phyloP scores from a whole-genome alignment of 2,329 filamentous ascomycete genomes.

The Colletotrichum nymphaeae region DNA sequence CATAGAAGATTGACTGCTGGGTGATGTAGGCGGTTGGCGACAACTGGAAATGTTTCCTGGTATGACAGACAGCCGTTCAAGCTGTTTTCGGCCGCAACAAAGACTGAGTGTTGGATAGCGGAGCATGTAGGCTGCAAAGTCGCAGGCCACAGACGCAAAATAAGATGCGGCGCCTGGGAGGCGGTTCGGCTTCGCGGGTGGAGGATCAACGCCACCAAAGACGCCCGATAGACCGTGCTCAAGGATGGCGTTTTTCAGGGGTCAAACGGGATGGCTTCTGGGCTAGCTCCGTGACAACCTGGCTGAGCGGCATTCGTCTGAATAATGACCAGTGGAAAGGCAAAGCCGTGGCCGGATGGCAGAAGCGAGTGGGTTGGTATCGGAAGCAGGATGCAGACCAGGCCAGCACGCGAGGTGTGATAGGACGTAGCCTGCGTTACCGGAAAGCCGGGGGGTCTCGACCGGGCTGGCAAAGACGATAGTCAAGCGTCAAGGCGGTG shows the following conservation, averaged over 20 bases:
- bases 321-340: background rate
- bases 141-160: conserved; percentile 30
- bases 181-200: conserved; percentile 32
- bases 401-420: conserved; percentile 2
- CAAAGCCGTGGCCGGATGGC: conserved; percentile 1
- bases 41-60: background rate
- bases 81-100: background rate
- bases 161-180: conserved; percentile 37
- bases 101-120: background rate
- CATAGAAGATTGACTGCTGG: background rate
- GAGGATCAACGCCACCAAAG: conserved; percentile 31
- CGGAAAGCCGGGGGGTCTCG: conserved; percentile 2
- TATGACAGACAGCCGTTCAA: background rate
- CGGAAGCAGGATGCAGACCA: conserved; percentile 4
- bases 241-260: conserved; percentile 31
- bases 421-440: conserved; percentile 13
- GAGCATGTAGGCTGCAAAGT: background rate
- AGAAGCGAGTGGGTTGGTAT: conserved; percentile 5
- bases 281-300: conserved; percentile 9
- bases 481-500: background rate
- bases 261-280: conserved; percentile 32
- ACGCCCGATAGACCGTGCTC: conserved; percentile 24
- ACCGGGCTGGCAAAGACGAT: background rate
- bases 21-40: background rate
- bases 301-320: conserved; percentile 7